Conservation (phyloP, 2,329 filamentous ascomycete species). For the Xylaria sp. region DNA sequence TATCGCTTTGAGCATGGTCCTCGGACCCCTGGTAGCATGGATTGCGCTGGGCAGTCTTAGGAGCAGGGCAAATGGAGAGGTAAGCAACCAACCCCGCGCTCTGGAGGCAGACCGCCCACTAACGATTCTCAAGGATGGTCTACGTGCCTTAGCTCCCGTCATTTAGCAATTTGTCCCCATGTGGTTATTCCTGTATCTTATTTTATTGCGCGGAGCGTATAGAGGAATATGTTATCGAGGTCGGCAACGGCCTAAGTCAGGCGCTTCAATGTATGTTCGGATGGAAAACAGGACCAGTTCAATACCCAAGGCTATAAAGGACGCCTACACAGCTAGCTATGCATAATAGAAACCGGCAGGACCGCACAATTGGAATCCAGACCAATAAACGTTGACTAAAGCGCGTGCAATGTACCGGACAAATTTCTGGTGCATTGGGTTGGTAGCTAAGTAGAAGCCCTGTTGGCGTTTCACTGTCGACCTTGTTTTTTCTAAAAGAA, state of each 20-base stretch:
- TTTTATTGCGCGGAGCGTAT: background rate
- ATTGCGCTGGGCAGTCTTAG: constrained; percentile 25
- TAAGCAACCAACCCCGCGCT: constrained; percentile 16
- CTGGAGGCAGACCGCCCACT: background rate
- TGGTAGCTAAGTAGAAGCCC: background rate
- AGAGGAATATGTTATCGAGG: constrained; percentile 1
- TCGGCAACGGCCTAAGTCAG: constrained; percentile 1
- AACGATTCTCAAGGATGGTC: constrained; percentile 11
- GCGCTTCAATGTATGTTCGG: constrained; percentile 1
- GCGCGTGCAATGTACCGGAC: background rate
- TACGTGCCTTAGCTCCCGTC: background rate
- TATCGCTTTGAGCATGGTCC: constrained; percentile 27
- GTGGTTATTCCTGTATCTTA: background rate
- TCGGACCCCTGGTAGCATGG: constrained; percentile 41
- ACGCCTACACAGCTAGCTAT: background rate
- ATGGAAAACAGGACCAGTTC: background rate
- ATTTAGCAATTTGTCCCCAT: background rate
- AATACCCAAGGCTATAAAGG: background rate
- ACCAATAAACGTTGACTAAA: constrained; percentile 1
- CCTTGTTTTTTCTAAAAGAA: background rate
- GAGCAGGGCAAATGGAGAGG: constrained; percentile 1
- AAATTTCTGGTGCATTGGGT: background rate
- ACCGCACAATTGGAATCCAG: background rate
- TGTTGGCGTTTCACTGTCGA: background rate
- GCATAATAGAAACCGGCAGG: background rate